Evolutionary conservation across 1,139 yeast species (phyloP), one percentile per base, ranked within the genome.

Genomic region (Kodamaea plutei): DNA sequence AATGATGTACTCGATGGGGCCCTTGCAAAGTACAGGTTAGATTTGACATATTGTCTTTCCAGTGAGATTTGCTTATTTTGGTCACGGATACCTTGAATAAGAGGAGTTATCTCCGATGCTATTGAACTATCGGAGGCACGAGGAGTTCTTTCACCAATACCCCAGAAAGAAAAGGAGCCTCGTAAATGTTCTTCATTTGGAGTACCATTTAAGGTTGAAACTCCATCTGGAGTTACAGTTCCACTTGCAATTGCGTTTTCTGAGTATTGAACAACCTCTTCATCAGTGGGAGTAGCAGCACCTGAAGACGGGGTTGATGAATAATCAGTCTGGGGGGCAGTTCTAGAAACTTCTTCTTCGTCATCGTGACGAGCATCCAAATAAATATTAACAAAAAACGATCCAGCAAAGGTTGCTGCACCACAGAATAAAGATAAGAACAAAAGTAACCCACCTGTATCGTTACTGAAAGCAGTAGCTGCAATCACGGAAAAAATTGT

Each of bases 141-240:
- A 2, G 64, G 59, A 3, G 61, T 50, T 25, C 61, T 37, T 4
- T 37, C 37, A 4, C 62, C 62, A 9, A 55, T 36, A 1, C 63
- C 72, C 71, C 71, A 65, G 34, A 61, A 64, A 0, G 65, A 49
- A 26, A 65, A 50, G 1, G 71, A 64, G 2, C 69, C 70, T 10
- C 50, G 37, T 9, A 56, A 50, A 3, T 29, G 26, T 3, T 20
- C 9, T 4, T 7, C 56, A 50, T 23, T 28, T 34, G 20, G 20
- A 6, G 29, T 15, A n/a, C 22, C 14, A 3, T 18, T 9, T 2
- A 18, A 6, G n/a, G n/a, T n/a, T n/a, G n/a, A n/a, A n/a, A n/a
- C n/a, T n/a, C n/a, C n/a, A n/a, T n/a, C n/a, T 12, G 31, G 31
- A 4, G 27, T 9, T 5, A 15, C 9, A 2, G 24, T 14, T 6